Evolutionary conservation across 306 rosid species (phyloP), one percentile per base, ranked within the genome.

Genomic region (Corylus heterophylla): DNA sequence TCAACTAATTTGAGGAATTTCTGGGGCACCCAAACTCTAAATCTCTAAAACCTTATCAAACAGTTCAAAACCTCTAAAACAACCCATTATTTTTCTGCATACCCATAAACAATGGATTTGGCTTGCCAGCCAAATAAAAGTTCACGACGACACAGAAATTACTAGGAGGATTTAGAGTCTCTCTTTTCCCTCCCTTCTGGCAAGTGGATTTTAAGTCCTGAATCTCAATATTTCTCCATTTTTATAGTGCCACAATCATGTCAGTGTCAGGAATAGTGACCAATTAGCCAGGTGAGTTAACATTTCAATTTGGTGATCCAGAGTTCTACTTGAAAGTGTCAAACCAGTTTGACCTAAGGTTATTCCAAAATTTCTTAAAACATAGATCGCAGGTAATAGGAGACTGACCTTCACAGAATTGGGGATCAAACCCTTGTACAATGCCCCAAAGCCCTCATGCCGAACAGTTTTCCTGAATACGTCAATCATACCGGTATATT

Each of bases 361-460:
- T 74, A 54, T 14, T 69, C 67, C 44, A 16, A 71, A 31, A 42
- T 18, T 68, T 73, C 50, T 13, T 39, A 17, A 58, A 35, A 80
- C 72, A 74, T 52, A 49, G 62, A 74, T 75, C 20, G 51, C 74
- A 54, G 64, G 64, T 6, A 80, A 79, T 54, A 59, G 70, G 58
- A 27, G 71, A 54, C 90, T 62, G 69, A 95, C 99, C 99, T 96
- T 96, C 54, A 96, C 99, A 79, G 94, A 93, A 87, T 96, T 96
- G 78, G 99, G 99, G 61, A 93, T 94, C 88, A 96, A 87, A 77
- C 99, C 99, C 94, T 96, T 96, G 91, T 96, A 96, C 79, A 96
- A 83, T 63, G 99, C 99, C 59, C 98, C 92, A 67, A 96, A 90
- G 73, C 99, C 99, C 77, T 96, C 99, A 7, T 93, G 89, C 39